Percentiles rank a stretch among this genome's conserved stretches.
These are phyloP conservation scores for Claviceps sp. DNA, from an alignment of 2,329 filamentous ascomycete genomes.

Conservation along the genomic window DNA sequence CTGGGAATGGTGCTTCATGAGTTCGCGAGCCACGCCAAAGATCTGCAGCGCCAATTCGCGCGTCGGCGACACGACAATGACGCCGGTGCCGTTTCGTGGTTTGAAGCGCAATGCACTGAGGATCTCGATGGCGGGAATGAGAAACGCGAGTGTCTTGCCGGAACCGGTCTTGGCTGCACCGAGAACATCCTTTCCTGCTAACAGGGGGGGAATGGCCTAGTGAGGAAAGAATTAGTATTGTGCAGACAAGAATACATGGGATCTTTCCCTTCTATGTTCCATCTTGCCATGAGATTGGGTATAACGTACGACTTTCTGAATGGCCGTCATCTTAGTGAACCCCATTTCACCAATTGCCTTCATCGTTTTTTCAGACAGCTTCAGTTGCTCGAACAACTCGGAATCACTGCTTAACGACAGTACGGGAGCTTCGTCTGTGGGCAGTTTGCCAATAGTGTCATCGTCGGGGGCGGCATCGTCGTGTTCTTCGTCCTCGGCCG, in stretches of 20 bases:
- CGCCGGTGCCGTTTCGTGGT: constrained; percentile 83
- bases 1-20: constrained; percentile 86
- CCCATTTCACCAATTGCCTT: constrained; percentile 83
- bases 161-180: constrained; percentile 93
- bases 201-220: constrained; percentile 65
- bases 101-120: constrained; percentile 83
- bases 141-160: constrained; percentile 88
- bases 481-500: constrained; percentile 5
- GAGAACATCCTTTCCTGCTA: constrained; percentile 83
- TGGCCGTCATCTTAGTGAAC: constrained; percentile 91
- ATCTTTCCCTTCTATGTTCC: neutral
- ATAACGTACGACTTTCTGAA: constrained; percentile 51
- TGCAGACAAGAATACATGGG: neutral
- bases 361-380: constrained; percentile 78
- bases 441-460: constrained; percentile 18
- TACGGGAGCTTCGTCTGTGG: constrained; percentile 28
- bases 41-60: constrained; percentile 91
- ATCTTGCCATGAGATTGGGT: too few species aligned
- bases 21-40: constrained; percentile 83
- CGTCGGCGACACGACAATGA: constrained; percentile 84
- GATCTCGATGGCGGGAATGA: constrained; percentile 92
- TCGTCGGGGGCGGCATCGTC: constrained; percentile 11
- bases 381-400: constrained; percentile 65
- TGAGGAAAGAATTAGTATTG: neutral
- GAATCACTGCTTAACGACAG: constrained; percentile 48